phyloP scores from a whole-genome alignment of 345 rosid species.

The Gossypium ekmanianum region DNA sequence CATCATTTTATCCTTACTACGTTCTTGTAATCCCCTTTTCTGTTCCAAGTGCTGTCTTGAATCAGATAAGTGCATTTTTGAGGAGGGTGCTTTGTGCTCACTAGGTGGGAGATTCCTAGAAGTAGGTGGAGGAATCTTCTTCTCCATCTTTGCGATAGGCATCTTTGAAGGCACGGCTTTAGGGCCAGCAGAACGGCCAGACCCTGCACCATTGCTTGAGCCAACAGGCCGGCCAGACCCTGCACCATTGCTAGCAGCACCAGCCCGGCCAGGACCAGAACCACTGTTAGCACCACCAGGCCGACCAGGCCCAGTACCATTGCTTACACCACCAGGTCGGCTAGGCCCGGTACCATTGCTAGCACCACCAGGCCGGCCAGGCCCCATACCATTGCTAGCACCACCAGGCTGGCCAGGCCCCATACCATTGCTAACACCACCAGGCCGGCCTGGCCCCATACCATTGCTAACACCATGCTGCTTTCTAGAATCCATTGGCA shows the following conservation, averaged over 20 bases:
- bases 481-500: slow-evolving; percentile 40
- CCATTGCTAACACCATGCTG: slow-evolving; percentile 52
- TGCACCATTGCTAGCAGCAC: slow-evolving; percentile 46
- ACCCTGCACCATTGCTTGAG: slow-evolving; percentile 42
- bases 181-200: slow-evolving; percentile 46
- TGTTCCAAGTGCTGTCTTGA: slow-evolving; percentile 48
- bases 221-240: slow-evolving; percentile 29
- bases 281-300: slow-evolving; percentile 37
- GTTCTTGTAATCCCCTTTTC: slow-evolving; percentile 42
- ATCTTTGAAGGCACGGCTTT: slow-evolving; percentile 43
- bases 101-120: slow-evolving; percentile 35
- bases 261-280: slow-evolving; percentile 21
- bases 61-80: slow-evolving; percentile 43
- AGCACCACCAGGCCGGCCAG: slow-evolving; percentile 25
- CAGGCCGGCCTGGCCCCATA: slow-evolving; percentile 26
- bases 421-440: slow-evolving; percentile 32
- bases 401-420: slow-evolving; percentile 56
- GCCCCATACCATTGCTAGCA: slow-evolving; percentile 37
- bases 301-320: slow-evolving; percentile 30
- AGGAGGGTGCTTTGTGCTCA: slow-evolving; percentile 37
- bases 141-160: slow-evolving; percentile 35
- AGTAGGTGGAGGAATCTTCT: slow-evolving; percentile 30
- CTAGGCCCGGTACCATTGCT: slow-evolving; percentile 31
- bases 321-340: slow-evolving; percentile 21
- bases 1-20: slow-evolving; percentile 29